Base-by-base conservation (phyloP, 805 yeast species). In the Candida oleophila region DNA sequence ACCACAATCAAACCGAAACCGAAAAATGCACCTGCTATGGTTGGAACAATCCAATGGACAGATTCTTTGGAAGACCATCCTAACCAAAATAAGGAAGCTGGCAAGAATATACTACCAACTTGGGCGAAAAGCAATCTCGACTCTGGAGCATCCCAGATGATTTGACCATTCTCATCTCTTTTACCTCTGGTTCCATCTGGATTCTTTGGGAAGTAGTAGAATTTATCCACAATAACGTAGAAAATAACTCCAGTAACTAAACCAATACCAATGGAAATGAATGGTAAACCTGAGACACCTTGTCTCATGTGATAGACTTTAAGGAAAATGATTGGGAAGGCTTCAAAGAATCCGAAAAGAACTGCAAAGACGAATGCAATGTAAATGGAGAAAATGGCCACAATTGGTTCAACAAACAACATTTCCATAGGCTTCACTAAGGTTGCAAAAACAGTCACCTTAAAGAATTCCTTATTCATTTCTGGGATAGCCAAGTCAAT, bases 1-100 rank as follows among this genome's bases (percentile, higher is more conserved):
- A 87, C 78, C 56, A 86, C 68, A 46, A 87, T 77, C 49, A 87
- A 69, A 5, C 90, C 87, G 57, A 84, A 84, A 1, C 95, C 94
- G 57, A 87, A 80, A 30, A 91, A 83, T 40, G 85, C 78, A 54
- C 96, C 96, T 1, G 92, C 82, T 46, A 84, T 78, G 20, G 80
- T 71, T 5, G 95, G 88, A 9, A 80, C 85, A 72, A 85, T 82
- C 90, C 91, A 87, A 59, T 84, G 91, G 22, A 87, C 81, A 4
- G 59, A 49, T 14, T 62, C 55, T 55, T 79, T 75, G 8, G 87
- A 76, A 2, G 91, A 76, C 95, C 95, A 87, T 4, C 84, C 95
- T 47, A 86, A 71, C 95, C 94, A 87, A 66, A 87, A 87, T 48
- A 87, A 69, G 0, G 87, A 74, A 35, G 83, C 72, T 3, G 90